Evolutionary conservation across 2,329 filamentous ascomycete genomes (phyloP).

Genomic region (Penicillium rolfsii): DNA sequence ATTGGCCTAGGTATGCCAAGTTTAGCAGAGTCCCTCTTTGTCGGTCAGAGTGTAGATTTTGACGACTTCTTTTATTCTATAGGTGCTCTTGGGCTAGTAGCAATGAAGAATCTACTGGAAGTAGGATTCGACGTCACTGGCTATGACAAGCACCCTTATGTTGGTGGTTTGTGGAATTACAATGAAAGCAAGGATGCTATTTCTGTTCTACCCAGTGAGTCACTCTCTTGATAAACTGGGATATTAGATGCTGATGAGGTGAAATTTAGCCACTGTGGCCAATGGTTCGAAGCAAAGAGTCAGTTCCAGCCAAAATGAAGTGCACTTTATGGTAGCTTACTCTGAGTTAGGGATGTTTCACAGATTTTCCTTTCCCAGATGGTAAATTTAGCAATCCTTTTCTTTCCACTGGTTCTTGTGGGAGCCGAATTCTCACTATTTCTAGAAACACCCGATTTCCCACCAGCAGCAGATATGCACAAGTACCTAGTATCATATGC

Average conservation of each 20-base stretch:
- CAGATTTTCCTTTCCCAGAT: neutral
- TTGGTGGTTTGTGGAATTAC: neutral
- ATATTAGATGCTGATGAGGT: neutral
- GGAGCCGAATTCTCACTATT: neutral
- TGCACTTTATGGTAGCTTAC: neutral
- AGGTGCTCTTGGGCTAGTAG: neutral
- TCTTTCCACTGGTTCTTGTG: neutral
- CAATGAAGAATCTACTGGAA: neutral
- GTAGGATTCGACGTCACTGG: neutral
- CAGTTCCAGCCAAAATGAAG: neutral
- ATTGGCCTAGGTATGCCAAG: neutral
- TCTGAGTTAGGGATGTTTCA: neutral
- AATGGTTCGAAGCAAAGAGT: neutral
- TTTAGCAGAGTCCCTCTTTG: neutral
- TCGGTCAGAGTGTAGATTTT: neutral
- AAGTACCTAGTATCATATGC: neutral
- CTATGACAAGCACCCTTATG: neutral
- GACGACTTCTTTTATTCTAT: neutral
- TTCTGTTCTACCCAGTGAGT: neutral
- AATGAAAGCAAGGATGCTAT: neutral
- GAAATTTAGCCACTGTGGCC: neutral
- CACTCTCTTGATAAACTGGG: neutral
- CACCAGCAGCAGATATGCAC: neutral
- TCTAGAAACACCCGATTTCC: neutral
- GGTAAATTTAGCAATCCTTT: neutral